Evolutionary conservation across 495 filamentous ascomycete species (phyloP).

Genomic region (Astrocystis sublimbata): DNA sequence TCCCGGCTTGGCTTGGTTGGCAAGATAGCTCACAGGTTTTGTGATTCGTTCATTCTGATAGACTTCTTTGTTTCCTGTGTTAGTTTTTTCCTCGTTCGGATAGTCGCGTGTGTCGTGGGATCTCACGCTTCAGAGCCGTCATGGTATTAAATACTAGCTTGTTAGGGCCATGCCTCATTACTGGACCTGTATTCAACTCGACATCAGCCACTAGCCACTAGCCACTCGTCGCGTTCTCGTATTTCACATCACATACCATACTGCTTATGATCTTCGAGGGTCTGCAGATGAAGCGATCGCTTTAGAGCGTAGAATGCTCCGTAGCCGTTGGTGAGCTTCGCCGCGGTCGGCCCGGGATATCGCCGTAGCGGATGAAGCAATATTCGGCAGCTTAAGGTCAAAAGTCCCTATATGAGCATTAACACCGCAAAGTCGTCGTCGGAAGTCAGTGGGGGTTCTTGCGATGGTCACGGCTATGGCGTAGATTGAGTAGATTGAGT

Average conservation of each 20-base stretch:
- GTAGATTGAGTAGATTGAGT: no score
- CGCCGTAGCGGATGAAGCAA: conserved; percentile 37
- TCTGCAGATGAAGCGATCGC: conserved; percentile 47
- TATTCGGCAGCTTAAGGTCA: conserved; percentile 18
- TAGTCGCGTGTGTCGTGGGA: no score
- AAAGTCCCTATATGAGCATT: no score
- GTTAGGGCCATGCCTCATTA: conserved; percentile 53
- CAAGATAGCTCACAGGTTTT: no score
- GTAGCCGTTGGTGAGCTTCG: conserved; percentile 45
- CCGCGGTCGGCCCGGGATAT: conserved; percentile 54
- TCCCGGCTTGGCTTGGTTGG: no score
- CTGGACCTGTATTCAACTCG: no score
- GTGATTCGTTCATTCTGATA: no score
- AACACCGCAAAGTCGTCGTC: no score
- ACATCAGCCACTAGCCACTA: conserved; percentile 23
- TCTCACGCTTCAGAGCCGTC: conserved; percentile 44
- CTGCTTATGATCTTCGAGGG: conserved; percentile 40
- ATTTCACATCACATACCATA: conserved; percentile 30
- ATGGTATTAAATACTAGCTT: conserved; percentile 46
- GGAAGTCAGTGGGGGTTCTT: no score
- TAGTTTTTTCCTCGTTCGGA: conserved; percentile 30
- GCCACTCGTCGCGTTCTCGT: not conserved
- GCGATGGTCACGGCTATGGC: no score
- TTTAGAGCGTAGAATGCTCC: conserved; percentile 40
- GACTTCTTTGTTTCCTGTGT: conserved; percentile 37